Conservation (phyloP, 2,329 filamentous ascomycete genomes). For the Monilinia fructigena region DNA sequence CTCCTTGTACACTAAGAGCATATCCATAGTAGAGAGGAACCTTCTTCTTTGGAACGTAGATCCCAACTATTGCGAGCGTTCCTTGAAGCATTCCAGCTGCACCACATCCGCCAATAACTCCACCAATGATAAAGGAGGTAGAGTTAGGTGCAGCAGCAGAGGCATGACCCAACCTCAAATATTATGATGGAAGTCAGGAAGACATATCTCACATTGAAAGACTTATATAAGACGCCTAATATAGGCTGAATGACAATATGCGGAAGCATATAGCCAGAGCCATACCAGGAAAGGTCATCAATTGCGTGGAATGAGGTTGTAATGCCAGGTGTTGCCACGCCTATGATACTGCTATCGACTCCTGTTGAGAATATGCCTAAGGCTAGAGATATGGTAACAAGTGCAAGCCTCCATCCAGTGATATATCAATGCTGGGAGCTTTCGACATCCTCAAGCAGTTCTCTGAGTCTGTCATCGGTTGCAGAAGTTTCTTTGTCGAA, state of each 20-base stretch:
- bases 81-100: conserved; percentile 43
- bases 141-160: conserved; percentile 11
- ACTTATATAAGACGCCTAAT: too few relatives aligned
- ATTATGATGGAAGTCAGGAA: too few relatives aligned
- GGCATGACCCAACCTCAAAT: not conserved
- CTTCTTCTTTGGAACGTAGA: conserved; percentile 40
- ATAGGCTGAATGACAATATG: too few relatives aligned
- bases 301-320: conserved; percentile 52
- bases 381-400: not conserved
- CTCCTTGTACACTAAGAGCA: conserved; percentile 20
- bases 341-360: conserved; percentile 10
- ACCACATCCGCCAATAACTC: conserved; percentile 2
- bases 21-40: conserved; percentile 17
- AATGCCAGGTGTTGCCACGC: conserved; percentile 50
- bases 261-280: not conserved
- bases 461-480: too few relatives aligned
- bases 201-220: too few relatives aligned
- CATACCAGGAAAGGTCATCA: conserved; percentile 47
- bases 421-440: not conserved
- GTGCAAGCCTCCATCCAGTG: not conserved
- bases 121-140: not conserved
- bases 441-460: too few relatives aligned
- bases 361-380: not conserved
- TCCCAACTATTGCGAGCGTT: conserved; percentile 51
- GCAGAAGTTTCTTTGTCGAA: too few relatives aligned